Conservation (phyloP, 805 yeast species). For the Candida argentea region DNA sequence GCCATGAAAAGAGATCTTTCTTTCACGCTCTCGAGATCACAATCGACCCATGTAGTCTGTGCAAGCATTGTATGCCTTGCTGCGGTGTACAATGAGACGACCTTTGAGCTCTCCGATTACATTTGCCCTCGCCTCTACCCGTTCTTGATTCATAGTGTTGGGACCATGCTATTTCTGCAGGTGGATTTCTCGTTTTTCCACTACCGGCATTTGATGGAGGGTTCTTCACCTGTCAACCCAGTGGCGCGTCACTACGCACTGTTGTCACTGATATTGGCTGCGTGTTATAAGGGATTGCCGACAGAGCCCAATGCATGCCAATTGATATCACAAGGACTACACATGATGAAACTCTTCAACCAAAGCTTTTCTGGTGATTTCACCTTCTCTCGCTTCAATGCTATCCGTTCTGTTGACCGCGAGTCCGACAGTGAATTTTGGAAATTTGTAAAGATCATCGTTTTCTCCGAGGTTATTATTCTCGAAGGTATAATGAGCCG, state of each 20-base stretch:
- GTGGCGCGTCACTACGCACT: too few species aligned
- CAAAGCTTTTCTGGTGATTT: too few species aligned
- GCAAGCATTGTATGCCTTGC: slow-evolving; percentile 27
- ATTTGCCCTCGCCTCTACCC: too few species aligned
- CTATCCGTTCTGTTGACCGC: too few species aligned
- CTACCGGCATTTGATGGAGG: too few species aligned
- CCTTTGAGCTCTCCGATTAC: too few species aligned
- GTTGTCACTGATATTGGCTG: slow-evolving; percentile 35
- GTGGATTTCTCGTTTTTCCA: too few species aligned
- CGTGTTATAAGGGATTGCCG: slow-evolving; percentile 14
- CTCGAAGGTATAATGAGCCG: slow-evolving; percentile 39
- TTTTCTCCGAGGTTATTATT: slow-evolving; percentile 40
- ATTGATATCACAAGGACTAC: slow-evolving; percentile 11
- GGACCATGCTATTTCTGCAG: too few species aligned
- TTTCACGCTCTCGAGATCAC: slow-evolving; percentile 13
- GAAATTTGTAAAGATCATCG: slow-evolving; percentile 28
- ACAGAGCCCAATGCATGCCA: slow-evolving; percentile 8
- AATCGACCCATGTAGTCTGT: slow-evolving; percentile 14
- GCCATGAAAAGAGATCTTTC: slow-evolving; percentile 20
- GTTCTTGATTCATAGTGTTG: too few species aligned
- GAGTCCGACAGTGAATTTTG: slow-evolving; percentile 17
- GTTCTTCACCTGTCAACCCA: too few species aligned
- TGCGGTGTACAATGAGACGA: slow-evolving; percentile 16
- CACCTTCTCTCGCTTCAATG: too few species aligned
- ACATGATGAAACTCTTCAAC: slow-evolving; percentile 20